Evolutionary conservation across 148 eudicot species (phyloP), one percentile per base, ranked within the genome.

Genomic region (Rhododendron williamsianum): DNA sequence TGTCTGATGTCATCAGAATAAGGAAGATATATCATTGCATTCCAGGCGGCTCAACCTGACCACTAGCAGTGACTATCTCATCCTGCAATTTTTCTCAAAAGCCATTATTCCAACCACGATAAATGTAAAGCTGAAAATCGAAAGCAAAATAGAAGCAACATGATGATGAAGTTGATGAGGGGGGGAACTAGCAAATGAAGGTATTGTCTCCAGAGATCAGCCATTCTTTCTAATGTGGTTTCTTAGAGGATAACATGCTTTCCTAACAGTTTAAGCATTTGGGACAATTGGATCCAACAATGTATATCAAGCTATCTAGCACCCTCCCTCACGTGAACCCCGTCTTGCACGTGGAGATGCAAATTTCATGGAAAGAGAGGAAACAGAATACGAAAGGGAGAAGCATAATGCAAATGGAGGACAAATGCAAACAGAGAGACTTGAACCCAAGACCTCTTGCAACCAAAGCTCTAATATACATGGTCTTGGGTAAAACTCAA

Each of bases 31-130:
- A 97, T 93, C 98, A 97, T 95, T 97, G 95, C 98, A 97, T 89
- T 87, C 99, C 99, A 76, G 99, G 96, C 46, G 99, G 99, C 89
- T 97, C 99, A 87, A 94, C 88, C 91, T 93, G 98, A 89, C 98
- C 96, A 82, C 97, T 83, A 38, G 91, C 49, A 89, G 85, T 91
- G 58, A 84, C 72, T 87, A 93, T 90, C 91, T 97, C 99, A 76
- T 95, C 99, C 99, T 97, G 94, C 90, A 88, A 69, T 65, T 74
- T 45, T 71, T 11, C 52, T 58, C 38, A 46, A 78, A 7, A 36
- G 43, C 69, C 27, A 67, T 16, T 60, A 25, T 49, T 81, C 4
- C 52, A 27, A 52, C 63, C 23, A 33, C 38, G 78, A 25, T 38
- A 49, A 74, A 85, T 74, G 76, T 33, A 38, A 73, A 83, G 78